Conservation (phyloP, 2,329 filamentous ascomycete genomes). For the Ophiostoma ips region DNA sequence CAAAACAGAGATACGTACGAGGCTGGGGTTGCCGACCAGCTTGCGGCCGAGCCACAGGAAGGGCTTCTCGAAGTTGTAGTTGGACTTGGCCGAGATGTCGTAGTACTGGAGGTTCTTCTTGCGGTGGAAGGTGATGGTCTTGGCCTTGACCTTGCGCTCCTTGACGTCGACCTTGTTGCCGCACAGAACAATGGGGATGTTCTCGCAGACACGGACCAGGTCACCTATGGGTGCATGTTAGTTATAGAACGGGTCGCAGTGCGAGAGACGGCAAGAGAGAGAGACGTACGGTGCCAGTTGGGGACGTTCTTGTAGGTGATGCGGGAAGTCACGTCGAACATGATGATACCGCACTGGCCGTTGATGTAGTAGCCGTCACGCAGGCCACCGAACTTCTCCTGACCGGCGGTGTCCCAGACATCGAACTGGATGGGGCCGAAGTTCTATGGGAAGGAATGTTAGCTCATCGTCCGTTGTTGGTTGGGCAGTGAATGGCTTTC, state of each 20-base stretch:
- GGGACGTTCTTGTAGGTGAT: constrained; percentile 99
- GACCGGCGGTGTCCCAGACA: constrained; percentile 96
- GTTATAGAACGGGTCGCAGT: constrained; percentile 32
- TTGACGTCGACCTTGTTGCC: constrained; percentile 99
- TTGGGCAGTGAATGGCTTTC: neutral
- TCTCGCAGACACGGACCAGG: constrained; percentile 97
- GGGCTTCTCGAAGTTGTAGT: constrained; percentile 99
- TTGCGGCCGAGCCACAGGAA: constrained; percentile 99
- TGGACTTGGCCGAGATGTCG: constrained; percentile 98
- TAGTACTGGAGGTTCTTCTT: constrained; percentile 99
- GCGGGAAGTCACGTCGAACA: constrained; percentile 98
- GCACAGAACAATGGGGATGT: constrained; percentile 94
- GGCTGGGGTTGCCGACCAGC: constrained; percentile 80
- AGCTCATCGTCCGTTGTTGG: constrained; percentile 14
- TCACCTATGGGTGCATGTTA: constrained; percentile 35
- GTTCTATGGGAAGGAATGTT: constrained; percentile 47
- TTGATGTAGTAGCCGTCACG: constrained; percentile 99
- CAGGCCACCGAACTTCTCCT: constrained; percentile 99
- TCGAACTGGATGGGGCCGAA: constrained; percentile 95
- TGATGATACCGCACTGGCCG: constrained; percentile 99
- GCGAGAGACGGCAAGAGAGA: constrained; percentile 22
- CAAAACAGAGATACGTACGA: constrained; percentile 44
- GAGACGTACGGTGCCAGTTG: constrained; percentile 77
- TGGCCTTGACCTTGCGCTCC: constrained; percentile 99
- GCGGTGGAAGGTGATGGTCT: constrained; percentile 99